These are phyloP conservation scores for Oryza meridionalis DNA, from an alignment of 176 grass and related monocot genomes.

Conservation along the genomic window DNA sequence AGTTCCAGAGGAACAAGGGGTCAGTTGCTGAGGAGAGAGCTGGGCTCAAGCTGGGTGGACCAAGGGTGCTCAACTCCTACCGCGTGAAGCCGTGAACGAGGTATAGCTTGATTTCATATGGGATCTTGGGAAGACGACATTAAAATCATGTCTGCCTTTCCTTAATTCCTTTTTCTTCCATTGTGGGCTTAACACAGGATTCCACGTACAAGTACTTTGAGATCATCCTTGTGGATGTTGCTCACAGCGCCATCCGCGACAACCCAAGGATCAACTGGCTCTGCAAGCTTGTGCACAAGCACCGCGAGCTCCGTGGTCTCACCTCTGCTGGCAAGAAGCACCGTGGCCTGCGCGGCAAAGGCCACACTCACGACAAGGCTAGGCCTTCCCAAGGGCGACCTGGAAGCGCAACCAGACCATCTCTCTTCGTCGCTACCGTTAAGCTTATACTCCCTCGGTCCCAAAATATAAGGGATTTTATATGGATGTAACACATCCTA, in stretches of 20 bases:
- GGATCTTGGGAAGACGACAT: background rate
- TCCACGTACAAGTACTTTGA: constrained; percentile 73
- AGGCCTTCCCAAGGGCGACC: constrained; percentile 77
- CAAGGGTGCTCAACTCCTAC: constrained; percentile 87
- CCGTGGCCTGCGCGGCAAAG: constrained; percentile 83
- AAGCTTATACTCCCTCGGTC: constrained; percentile 10
- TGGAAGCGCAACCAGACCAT: constrained; percentile 87
- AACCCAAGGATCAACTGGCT: constrained; percentile 89
- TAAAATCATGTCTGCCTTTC: background rate
- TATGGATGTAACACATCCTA: too few relatives aligned
- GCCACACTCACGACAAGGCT: constrained; percentile 57
- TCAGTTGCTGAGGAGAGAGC: constrained; percentile 92
- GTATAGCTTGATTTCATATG: constrained; percentile 33
- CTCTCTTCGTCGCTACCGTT: constrained; percentile 82
- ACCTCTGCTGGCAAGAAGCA: constrained; percentile 88
- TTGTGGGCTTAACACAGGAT: constrained; percentile 34
- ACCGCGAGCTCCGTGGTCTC: constrained; percentile 82
- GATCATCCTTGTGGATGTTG: constrained; percentile 70
- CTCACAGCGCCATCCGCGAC: constrained; percentile 62
- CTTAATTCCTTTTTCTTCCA: background rate
- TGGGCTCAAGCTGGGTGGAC: constrained; percentile 51
- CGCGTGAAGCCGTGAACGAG: constrained; percentile 95
- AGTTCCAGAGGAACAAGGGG: constrained; percentile 96
- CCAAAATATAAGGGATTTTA: too few relatives aligned
- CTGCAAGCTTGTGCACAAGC: constrained; percentile 84